Evolutionary conservation across 805 yeast genomes (phyloP).

Genomic region (Sugiyamaella mastotermitis): DNA sequence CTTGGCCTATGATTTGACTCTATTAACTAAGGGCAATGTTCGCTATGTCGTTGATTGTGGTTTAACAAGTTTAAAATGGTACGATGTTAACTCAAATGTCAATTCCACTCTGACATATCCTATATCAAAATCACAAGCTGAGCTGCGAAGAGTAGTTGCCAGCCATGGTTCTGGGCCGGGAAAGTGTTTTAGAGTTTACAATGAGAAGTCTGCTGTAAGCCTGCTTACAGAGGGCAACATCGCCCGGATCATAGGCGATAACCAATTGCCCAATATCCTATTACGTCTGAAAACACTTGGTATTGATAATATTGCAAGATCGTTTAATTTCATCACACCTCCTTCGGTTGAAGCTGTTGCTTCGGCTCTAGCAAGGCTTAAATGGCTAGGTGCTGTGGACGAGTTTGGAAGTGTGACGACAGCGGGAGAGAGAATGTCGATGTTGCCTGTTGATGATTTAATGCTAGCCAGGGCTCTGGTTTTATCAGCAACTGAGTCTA

Average conservation of each 20-base stretch:
- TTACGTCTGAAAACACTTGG: conserved; percentile 60
- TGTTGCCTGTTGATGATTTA: conserved; percentile 64
- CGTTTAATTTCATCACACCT: conserved; percentile 67
- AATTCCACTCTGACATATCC: conserved; percentile 34
- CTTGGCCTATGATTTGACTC: neutral
- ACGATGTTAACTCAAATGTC: conserved; percentile 57
- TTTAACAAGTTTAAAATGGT: conserved; percentile 64
- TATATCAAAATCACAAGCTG: conserved; percentile 63
- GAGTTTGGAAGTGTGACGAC: conserved; percentile 58
- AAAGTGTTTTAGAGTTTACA: conserved; percentile 58
- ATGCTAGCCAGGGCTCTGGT: conserved; percentile 58
- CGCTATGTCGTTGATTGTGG: conserved; percentile 66
- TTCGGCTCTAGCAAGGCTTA: conserved; percentile 67
- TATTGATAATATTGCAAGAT: conserved; percentile 46
- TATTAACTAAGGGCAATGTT: conserved; percentile 23
- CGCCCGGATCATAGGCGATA: conserved; percentile 73
- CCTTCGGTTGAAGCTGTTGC: conserved; percentile 66
- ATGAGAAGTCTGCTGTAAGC: conserved; percentile 49
- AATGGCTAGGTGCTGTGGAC: conserved; percentile 71
- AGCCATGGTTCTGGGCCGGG: conserved; percentile 86
- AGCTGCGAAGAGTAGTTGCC: conserved; percentile 19
- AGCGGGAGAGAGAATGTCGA: conserved; percentile 58
- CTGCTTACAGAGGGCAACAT: conserved; percentile 4
- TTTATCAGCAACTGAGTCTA: conserved; percentile 40
- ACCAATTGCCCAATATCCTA: conserved; percentile 55